Evolutionary conservation across 1,284 basidiomycete species (phyloP), one percentile per base, ranked within the genome.

Genomic region (Fistulinella cinereoalba): DNA sequence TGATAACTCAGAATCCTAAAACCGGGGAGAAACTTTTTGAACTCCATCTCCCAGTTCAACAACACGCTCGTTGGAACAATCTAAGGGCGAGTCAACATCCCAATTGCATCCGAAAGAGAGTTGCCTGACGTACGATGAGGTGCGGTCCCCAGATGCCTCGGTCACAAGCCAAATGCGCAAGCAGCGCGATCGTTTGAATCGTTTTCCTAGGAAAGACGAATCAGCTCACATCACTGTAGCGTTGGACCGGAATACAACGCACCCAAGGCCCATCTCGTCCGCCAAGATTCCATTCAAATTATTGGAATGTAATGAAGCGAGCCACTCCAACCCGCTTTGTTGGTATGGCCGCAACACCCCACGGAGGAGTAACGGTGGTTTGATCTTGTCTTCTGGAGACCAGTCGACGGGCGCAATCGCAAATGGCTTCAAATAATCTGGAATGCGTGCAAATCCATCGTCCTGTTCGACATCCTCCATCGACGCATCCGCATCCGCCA

Each of bases 11-110:
- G 73, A 46, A 92, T 83, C 58, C 84, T 89, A 77, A 97, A 95
- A 1, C 94, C 95, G 0, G 95, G 95, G 3, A 97, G 73, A 64
- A 97, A 97, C 69, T 97, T 97, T 69, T 97, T 97, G 76, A 97
- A 97, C 66, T 97, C 95, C 89, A 97, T 96, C 67, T 97, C 95
- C 95, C 95, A 98, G 64, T 98, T 97, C 48, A 97, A 76, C 53
- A 98, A 80, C 47, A 97, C 95, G 51, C 90, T 93, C 1, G 95
- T 97, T 1, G 95, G 93, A 11, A 96, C 94, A 57, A 97, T 84
- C 80, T 81, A 54, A n/a, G n/a, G n/a, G n/a, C n/a, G n/a, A n/a
- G n/a, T n/a, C n/a, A n/a, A n/a, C n/a, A n/a, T n/a, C n/a, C n/a
- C n/a, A n/a, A n/a, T n/a, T 12, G 13, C 28, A 15, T 4, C 11